Conservation (phyloP, 2,329 filamentous ascomycete species). For the Colletotrichum sp. region DNA sequence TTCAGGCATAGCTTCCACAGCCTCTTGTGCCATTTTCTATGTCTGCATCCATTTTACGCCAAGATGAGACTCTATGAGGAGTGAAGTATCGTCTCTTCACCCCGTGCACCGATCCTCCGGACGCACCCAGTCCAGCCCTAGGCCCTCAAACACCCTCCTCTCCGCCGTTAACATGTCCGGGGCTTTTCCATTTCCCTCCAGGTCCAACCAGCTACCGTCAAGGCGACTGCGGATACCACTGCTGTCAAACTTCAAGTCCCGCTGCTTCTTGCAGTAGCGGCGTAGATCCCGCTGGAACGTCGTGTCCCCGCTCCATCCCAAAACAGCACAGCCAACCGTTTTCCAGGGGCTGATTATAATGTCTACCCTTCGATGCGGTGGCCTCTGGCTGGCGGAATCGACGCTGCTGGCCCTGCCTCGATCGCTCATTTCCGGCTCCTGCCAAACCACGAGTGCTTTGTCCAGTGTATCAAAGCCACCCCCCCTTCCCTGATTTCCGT, state of each 20-base stretch:
- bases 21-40: not conserved
- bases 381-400: not conserved
- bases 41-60: not conserved
- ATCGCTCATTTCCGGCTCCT: constrained; percentile 57
- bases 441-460: constrained; percentile 93
- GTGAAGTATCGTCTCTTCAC: constrained; percentile 34
- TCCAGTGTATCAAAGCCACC: constrained; percentile 86
- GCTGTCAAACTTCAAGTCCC: constrained; percentile 86
- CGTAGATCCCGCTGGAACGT: constrained; percentile 90
- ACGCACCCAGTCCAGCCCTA: constrained; percentile 71
- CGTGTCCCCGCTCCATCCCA: constrained; percentile 88
- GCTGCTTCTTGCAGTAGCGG: constrained; percentile 75
- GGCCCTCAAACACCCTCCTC: constrained; percentile 76
- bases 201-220: constrained; percentile 73
- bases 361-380: constrained; percentile 83
- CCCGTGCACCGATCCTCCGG: constrained; percentile 73
- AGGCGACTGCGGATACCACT: constrained; percentile 77
- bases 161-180: constrained; percentile 77
- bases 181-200: constrained; percentile 64
- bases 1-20: not conserved
- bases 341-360: constrained; percentile 91
- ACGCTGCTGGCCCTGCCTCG: not conserved
- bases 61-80: not conserved
- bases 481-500: constrained; percentile 45
- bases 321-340: constrained; percentile 84